Evolutionary conservation across 2,329 filamentous ascomycete species (phyloP).

Genomic region (Purpureocillium takamizusanense): DNA sequence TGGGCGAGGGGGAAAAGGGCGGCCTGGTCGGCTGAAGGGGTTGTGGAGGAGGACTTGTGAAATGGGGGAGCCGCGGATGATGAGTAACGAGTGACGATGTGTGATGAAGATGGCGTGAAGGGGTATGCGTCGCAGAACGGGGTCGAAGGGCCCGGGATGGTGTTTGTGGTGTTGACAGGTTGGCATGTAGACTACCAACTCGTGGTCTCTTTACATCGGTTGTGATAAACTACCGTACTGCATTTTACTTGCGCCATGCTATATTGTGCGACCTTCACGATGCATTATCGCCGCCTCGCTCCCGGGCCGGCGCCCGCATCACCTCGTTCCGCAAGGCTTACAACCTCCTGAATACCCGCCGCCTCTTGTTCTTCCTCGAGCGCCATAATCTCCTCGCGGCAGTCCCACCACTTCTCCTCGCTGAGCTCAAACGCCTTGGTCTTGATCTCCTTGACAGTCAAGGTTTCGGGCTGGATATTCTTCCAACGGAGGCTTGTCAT

Average conservation of each 20-base stretch:
- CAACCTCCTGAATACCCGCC: slow-evolving; percentile 88
- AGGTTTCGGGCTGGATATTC: slow-evolving; percentile 55
- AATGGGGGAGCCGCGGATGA: neutral
- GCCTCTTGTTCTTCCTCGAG: slow-evolving; percentile 95
- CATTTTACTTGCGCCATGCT: too few relatives aligned
- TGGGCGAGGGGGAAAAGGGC: slow-evolving; percentile 18
- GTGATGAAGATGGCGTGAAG: neutral
- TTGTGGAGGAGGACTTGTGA: slow-evolving; percentile 18
- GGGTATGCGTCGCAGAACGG: too few relatives aligned
- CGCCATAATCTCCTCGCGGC: slow-evolving; percentile 81
- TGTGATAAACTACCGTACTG: too few relatives aligned
- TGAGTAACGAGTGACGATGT: neutral
- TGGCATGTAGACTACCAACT: too few relatives aligned
- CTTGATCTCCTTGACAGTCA: slow-evolving; percentile 84
- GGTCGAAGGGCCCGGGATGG: too few relatives aligned
- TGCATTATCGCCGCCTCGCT: slow-evolving; percentile 20
- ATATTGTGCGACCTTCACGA: neutral
- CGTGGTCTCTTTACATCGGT: too few relatives aligned
- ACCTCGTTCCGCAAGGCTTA: slow-evolving; percentile 70
- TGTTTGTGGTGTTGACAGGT: too few relatives aligned
- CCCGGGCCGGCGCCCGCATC: slow-evolving; percentile 35
- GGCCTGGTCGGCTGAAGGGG: slow-evolving; percentile 18
- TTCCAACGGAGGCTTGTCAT: slow-evolving; percentile 66
- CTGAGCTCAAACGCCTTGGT: slow-evolving; percentile 82
- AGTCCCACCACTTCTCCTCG: slow-evolving; percentile 99